phyloP scores from a whole-genome alignment of 208 protist species.

The Crithidia thermophila region DNA sequence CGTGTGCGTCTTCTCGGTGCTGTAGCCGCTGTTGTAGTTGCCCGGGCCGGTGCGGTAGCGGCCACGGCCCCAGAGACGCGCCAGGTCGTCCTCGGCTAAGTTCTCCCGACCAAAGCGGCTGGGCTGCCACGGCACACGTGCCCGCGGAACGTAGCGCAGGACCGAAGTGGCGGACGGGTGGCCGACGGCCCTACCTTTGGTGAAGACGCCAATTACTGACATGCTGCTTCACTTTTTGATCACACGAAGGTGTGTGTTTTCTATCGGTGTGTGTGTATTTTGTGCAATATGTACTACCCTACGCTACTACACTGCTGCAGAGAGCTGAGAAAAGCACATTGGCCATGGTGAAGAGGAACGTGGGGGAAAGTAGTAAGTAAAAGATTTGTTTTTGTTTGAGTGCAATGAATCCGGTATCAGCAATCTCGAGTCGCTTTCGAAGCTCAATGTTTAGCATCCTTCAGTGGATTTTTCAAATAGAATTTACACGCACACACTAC shows the following conservation, averaged over 20 bases:
- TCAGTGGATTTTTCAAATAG: too few species aligned
- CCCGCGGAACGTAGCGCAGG: slow-evolving; percentile 85
- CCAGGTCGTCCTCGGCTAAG: slow-evolving; percentile 73
- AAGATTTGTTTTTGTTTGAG: not conserved
- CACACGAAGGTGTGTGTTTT: not conserved
- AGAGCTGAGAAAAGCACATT: too few species aligned
- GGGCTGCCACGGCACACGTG: slow-evolving; percentile 88
- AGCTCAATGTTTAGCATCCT: too few species aligned
- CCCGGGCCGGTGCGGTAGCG: slow-evolving; percentile 80
- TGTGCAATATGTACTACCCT: too few species aligned
- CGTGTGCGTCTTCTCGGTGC: slow-evolving; percentile 79
- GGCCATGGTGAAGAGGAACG: not conserved
- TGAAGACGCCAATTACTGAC: slow-evolving; percentile 83
- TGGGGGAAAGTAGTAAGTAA: not conserved
- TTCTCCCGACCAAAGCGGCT: slow-evolving; percentile 88
- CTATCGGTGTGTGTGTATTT: too few species aligned
- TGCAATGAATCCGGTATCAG: too few species aligned
- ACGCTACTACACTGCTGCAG: too few species aligned
- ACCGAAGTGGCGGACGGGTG: slow-evolving; percentile 69
- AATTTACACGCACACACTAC: too few species aligned
- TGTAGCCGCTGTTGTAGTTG: slow-evolving; percentile 92
- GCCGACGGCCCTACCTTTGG: slow-evolving; percentile 59
- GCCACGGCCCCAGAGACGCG: slow-evolving; percentile 70
- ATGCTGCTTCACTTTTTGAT: slow-evolving; percentile 35
- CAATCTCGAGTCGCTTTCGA: too few species aligned